Evolutionary conservation across 768 basidiomycete species (phyloP), one percentile per base, ranked within the genome.

Genomic region (Amanita exitialis): DNA sequence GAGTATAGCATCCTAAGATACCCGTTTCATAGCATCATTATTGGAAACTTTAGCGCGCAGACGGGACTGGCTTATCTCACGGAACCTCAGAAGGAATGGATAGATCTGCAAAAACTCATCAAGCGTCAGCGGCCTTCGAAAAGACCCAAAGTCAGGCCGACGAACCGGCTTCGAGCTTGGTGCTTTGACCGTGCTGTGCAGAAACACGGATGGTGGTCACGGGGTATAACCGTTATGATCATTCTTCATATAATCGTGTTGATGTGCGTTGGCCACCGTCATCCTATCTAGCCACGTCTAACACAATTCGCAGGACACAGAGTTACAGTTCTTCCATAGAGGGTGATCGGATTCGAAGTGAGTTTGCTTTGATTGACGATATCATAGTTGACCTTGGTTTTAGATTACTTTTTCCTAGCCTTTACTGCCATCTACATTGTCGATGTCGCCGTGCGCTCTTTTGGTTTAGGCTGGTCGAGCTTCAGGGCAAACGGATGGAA

Each of bases 401-500:
- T 57, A 92, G 93, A 86, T 57, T 71, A 75, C 57, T 78, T 92
- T 57, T 94, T 93, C 65, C 74, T 97, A 7, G 69, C 68, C 18
- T 67, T 95, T 36, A 83, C 85, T 45, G 65, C 77, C 45, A 62
- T 90, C 21, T 96, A 93, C 59, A 68, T 82, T 30, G 53, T 88
- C 52, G 94, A 98, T 62, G 82, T 90, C 30, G 52, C 68, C 21
- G 75, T 95, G 21, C 82, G 92, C n/a, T 70, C 85, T 41, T 81
- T 75, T 58, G 95, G 95, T 1, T 76, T 97, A 2, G 93, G 94
- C 1, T 85, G 83, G 81, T 64, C 64, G 13, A 88, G 85, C 62
- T 96, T 90, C 72, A 75, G 76, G n/a, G 79, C 82, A 27, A 90
- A 93, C 57, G 90, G 93, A 5, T 97, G 95, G 94, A 96, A 95